Evolutionary conservation across 1,284 basidiomycete genomes (phyloP).

Genomic region (Microbotryum silenes-acaulis): DNA sequence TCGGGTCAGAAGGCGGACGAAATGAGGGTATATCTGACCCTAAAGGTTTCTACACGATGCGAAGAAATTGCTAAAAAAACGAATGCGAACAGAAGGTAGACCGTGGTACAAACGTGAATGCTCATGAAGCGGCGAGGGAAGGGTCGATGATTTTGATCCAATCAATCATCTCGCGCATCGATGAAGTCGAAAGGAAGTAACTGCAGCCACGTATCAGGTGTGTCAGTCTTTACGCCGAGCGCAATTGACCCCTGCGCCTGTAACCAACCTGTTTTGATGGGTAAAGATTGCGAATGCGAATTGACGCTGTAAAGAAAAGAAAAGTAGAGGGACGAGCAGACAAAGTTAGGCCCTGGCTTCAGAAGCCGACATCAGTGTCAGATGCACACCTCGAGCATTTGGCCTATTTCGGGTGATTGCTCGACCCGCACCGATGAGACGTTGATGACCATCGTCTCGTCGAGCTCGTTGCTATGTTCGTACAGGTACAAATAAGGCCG

Average conservation of each 20-base stretch:
- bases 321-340: too few species aligned
- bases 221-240: neutral
- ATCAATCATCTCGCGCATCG: constrained; percentile 24
- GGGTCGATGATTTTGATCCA: constrained; percentile 26
- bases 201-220: constrained; percentile 2
- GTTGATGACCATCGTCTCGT: constrained; percentile 72
- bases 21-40: too few species aligned
- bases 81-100: too few species aligned
- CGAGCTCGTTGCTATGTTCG: constrained; percentile 65
- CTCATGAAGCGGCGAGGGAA: neutral
- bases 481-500: constrained; percentile 87
- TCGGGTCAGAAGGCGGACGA: too few species aligned
- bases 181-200: constrained; percentile 28
- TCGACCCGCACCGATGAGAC: constrained; percentile 77
- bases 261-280: constrained; percentile 24
- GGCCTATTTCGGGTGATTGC: constrained; percentile 75
- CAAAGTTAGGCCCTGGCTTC: neutral
- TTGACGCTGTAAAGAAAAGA: constrained; percentile 22
- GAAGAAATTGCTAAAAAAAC: too few species aligned
- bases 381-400: constrained; percentile 65
- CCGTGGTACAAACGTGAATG: too few species aligned
- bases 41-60: too few species aligned
- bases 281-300: constrained; percentile 35
- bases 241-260: neutral
- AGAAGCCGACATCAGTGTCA: too few species aligned